phyloP scores from a whole-genome alignment of 2,329 filamentous ascomycete genomes.

The Aspergillus aculeatus region DNA sequence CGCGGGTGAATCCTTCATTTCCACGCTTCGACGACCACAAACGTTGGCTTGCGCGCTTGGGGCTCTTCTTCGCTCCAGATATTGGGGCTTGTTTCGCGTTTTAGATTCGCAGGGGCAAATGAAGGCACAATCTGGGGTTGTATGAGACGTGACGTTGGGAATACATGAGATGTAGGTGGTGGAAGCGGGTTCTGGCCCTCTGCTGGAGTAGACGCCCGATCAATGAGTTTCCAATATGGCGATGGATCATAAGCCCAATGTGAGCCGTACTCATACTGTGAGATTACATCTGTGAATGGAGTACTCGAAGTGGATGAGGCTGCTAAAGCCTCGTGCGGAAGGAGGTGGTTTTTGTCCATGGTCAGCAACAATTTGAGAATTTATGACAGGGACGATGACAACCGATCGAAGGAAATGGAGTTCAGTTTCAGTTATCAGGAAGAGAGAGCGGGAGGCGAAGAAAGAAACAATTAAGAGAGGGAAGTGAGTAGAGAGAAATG shows the following conservation, averaged over 20 bases:
- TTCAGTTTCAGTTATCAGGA: too few relatives aligned
- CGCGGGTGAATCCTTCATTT: not conserved
- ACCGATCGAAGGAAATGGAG: not conserved
- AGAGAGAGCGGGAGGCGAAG: not conserved
- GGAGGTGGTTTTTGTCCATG: not conserved
- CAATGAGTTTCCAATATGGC: not conserved
- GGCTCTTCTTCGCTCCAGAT: not conserved
- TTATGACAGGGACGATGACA: not conserved
- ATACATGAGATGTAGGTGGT: not conserved
- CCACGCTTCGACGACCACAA: not conserved
- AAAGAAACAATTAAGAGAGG: not conserved
- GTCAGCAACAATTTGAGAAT: not conserved
- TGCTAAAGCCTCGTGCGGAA: not conserved
- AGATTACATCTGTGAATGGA: not conserved
- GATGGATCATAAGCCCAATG: slow-evolving; percentile 3
- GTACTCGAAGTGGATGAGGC: not conserved
- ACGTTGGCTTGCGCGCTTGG: not conserved
- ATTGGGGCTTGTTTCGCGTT: not conserved
- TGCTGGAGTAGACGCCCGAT: not conserved
- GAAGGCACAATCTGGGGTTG: not conserved
- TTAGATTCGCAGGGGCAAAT: not conserved
- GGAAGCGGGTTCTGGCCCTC: not conserved
- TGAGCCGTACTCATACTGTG: not conserved
- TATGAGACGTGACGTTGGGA: not conserved
- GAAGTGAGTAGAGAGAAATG: not conserved